These are phyloP conservation scores for Globisporangium echinulatum DNA, from an alignment of 352 stramenopile species.

Conservation along the genomic window DNA sequence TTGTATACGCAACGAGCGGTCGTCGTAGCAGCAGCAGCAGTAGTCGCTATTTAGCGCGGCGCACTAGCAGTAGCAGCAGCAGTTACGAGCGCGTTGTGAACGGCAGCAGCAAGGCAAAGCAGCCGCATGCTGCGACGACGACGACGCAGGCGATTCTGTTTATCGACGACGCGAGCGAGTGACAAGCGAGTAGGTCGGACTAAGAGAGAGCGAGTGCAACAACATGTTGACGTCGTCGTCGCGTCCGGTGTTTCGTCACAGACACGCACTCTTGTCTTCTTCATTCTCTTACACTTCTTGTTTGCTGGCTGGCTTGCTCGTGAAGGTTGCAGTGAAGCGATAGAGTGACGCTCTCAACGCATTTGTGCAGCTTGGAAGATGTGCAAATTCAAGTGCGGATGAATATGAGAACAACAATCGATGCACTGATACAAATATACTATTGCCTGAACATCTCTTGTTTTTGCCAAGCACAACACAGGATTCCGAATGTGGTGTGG, in stretches of 20 bases:
- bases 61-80: not conserved
- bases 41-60: not conserved
- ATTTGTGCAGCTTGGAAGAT: not conserved
- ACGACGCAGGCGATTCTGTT: conserved; percentile 58
- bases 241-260: not conserved
- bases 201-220: no score
- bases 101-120: conserved; percentile 26
- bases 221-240: not conserved
- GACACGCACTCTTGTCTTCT: not conserved
- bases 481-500: not conserved
- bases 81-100: conserved; percentile 34
- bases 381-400: not conserved
- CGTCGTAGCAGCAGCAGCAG: conserved; percentile 1
- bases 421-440: not conserved
- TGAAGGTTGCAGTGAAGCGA: not conserved
- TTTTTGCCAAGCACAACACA: not conserved
- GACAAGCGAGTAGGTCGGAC: conserved; percentile 19
- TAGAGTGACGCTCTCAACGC: not conserved
- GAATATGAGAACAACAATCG: not conserved
- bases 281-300: not conserved
- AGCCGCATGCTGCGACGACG: conserved; percentile 8
- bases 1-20: conserved; percentile 28
- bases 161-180: conserved; percentile 69
- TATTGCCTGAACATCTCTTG: not conserved
- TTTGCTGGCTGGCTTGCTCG: not conserved